These are phyloP conservation scores for Lachnellula suecica DNA, from an alignment of 2,329 filamentous ascomycete species.

Conservation along the genomic window DNA sequence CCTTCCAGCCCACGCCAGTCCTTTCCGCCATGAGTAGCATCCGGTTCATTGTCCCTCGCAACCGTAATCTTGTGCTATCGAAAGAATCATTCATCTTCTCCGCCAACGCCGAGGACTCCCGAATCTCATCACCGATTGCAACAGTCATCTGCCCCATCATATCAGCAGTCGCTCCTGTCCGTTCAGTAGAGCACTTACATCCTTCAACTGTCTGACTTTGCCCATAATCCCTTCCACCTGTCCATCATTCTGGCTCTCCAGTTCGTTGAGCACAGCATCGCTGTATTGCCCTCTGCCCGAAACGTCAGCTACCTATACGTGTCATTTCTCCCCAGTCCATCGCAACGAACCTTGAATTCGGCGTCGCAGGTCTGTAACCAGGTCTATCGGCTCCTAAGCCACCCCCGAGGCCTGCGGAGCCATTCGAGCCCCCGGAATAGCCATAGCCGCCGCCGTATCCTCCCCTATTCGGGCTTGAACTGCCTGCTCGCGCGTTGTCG, in stretches of 20 bases:
- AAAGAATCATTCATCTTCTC: slow-evolving; percentile 97
- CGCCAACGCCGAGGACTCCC: slow-evolving; percentile 81
- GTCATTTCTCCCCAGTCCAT: background rate
- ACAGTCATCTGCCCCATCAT: slow-evolving; percentile 67
- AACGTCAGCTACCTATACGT: background rate
- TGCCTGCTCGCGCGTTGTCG: slow-evolving; percentile 1
- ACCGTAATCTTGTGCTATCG: slow-evolving; percentile 75
- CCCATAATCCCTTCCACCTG: slow-evolving; percentile 88
- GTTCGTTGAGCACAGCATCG: slow-evolving; percentile 84
- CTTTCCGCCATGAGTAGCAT: slow-evolving; percentile 95
- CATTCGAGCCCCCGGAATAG: slow-evolving; percentile 44
- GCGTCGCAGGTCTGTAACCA: slow-evolving; percentile 66
- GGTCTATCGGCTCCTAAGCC: slow-evolving; percentile 24
- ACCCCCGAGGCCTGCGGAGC: slow-evolving; percentile 32
- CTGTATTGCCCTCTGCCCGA: slow-evolving; percentile 78
- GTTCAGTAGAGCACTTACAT: slow-evolving; percentile 55
- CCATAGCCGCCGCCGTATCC: slow-evolving; percentile 40
- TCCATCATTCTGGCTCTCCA: slow-evolving; percentile 93
- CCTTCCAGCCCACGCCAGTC: slow-evolving; percentile 93
- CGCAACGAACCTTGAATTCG: slow-evolving; percentile 60
- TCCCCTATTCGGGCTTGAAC: slow-evolving; percentile 41
- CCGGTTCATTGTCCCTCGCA: slow-evolving; percentile 92
- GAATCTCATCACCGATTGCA: slow-evolving; percentile 93
- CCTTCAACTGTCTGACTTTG: slow-evolving; percentile 87
- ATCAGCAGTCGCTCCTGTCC: background rate